Evolutionary conservation across 2,329 filamentous ascomycete genomes (phyloP).

Genomic region (Aspergillus thermomutatus): DNA sequence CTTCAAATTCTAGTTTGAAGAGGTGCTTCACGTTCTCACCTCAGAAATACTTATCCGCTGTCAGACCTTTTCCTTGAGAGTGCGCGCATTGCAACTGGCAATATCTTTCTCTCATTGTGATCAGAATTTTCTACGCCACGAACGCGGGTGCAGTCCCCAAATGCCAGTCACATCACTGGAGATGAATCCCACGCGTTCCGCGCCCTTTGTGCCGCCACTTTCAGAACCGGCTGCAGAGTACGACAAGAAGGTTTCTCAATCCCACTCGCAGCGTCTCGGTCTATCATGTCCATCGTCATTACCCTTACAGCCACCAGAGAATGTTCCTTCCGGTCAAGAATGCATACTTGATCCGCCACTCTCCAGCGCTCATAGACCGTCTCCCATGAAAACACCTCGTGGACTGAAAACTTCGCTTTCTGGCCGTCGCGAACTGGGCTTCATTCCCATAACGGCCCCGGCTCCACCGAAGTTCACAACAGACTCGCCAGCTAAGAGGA

Average conservation of each 20-base stretch:
- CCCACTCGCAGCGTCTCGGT: slow-evolving; percentile 45
- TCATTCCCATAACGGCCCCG: slow-evolving; percentile 58
- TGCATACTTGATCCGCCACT: slow-evolving; percentile 63
- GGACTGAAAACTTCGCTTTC: slow-evolving; percentile 54
- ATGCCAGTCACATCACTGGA: slow-evolving; percentile 4
- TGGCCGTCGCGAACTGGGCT: slow-evolving; percentile 57
- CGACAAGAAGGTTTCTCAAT: slow-evolving; percentile 29
- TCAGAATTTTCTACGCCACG: not conserved
- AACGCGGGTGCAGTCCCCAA: not conserved
- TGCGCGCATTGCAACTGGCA: not conserved
- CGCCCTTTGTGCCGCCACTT: slow-evolving; percentile 55
- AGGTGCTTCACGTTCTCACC: not conserved
- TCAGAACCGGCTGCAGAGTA: slow-evolving; percentile 52
- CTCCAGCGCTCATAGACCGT: slow-evolving; percentile 51
- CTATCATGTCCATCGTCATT: slow-evolving; percentile 55
- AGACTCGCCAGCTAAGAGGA: slow-evolving; percentile 48
- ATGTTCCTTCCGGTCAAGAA: slow-evolving; percentile 52
- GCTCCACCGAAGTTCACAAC: slow-evolving; percentile 43
- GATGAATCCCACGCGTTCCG: slow-evolving; percentile 42
- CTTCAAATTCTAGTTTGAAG: not conserved
- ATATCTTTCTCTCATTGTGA: not conserved
- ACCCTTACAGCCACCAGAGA: slow-evolving; percentile 43
- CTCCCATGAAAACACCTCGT: slow-evolving; percentile 64
- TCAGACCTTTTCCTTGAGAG: not conserved
- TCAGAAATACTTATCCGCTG: not conserved